Percentiles rank a stretch among this genome's conserved stretches.
These are phyloP conservation scores for Dothiorella sarmentorum DNA, from an alignment of 2,329 filamentous ascomycete genomes.

Conservation along the genomic window DNA sequence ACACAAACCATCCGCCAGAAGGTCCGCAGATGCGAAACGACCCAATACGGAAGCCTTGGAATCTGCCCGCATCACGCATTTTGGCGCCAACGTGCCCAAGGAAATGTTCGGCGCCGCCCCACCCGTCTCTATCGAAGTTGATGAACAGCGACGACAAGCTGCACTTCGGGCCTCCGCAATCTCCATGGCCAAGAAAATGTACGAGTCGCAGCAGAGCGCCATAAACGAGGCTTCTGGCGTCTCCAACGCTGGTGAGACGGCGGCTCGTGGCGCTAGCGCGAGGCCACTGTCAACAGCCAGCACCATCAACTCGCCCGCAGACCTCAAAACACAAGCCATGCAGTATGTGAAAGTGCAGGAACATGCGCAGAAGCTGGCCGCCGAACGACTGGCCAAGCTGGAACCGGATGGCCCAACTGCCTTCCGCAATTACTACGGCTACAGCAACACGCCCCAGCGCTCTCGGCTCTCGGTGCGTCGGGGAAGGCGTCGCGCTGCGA, in stretches of 20 bases:
- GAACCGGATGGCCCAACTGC: constrained; percentile 62
- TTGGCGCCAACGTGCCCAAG: constrained; percentile 65
- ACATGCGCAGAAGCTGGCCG: constrained; percentile 79
- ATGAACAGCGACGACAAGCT: constrained; percentile 70
- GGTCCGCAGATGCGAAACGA: constrained; percentile 32
- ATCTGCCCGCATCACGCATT: constrained; percentile 60
- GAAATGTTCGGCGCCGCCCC: constrained; percentile 77
- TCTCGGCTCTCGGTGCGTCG: constrained; percentile 52
- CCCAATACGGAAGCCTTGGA: constrained; percentile 52
- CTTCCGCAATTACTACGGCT: constrained; percentile 75
- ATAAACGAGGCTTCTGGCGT: constrained; percentile 47
- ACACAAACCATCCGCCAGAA: constrained; percentile 49
- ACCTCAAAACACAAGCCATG: constrained; percentile 53
- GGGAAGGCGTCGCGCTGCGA: constrained; percentile 60
- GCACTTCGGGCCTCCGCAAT: constrained; percentile 77
- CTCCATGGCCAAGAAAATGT: constrained; percentile 88
- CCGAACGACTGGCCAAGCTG: constrained; percentile 77
- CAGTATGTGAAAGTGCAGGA: constrained; percentile 69
- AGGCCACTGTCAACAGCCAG: constrained; percentile 31
- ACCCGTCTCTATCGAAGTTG: constrained; percentile 65
- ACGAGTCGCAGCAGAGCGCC: constrained; percentile 63
- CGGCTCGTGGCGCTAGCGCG: constrained; percentile 33
- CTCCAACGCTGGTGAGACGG: constrained; percentile 33
- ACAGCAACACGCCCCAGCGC: constrained; percentile 45
- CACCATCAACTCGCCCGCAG: constrained; percentile 24